Base-by-base conservation (phyloP, 2,329 filamentous ascomycete species). In the Aspergillus unguis region DNA sequence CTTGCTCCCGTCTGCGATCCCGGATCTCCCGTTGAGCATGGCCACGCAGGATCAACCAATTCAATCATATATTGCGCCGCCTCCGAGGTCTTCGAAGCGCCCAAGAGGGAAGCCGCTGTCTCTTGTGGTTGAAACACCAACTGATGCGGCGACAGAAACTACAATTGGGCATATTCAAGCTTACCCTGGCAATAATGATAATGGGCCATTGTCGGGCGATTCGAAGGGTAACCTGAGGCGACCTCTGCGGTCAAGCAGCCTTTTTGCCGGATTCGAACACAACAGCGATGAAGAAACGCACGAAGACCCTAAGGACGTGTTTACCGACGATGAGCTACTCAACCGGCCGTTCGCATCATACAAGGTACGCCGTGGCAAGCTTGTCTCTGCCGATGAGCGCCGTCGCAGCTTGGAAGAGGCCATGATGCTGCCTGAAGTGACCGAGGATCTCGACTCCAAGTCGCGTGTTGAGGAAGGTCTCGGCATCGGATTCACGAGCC, bases 251-350 rank as follows among this genome's bases (percentile, higher is more conserved):
- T 85, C 89, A 44, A 92, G 88, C 71, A 94, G 88, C 65, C 76
- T 95, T n/a, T 94, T 94, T 70, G 88, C 89, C 31, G 89, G 89
- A 0, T 94, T 95, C 60, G 88, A 92, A 43, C 83, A 83, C 9
- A 79, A 77, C 41, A 90, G 84, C 63, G 78, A 79, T 52, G 77
- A 79, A 11, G 71, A 72, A 56, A 53, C 51, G 6, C 58, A 61
- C 6, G 60, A 60, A 6, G 56, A 32, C 43, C 52, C 36, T 43
- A 63, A 17, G 53, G 71, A 73, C 38, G 61, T 74, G 23, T 74
- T 74, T 47, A 73, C 70, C 2, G 75, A 77, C 45, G 71, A 75
- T 47, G 75, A 75, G 11, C 65, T 76, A 10, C 69, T 76, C 38
- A 73, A 70, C 50, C 71, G 74, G 26, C 75, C 75, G 6, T 75